Percentiles rank a stretch among this genome's conserved stretches.
Conservation (phyloP, 2,329 filamentous ascomycete species). For the Monilinia polystroma region DNA sequence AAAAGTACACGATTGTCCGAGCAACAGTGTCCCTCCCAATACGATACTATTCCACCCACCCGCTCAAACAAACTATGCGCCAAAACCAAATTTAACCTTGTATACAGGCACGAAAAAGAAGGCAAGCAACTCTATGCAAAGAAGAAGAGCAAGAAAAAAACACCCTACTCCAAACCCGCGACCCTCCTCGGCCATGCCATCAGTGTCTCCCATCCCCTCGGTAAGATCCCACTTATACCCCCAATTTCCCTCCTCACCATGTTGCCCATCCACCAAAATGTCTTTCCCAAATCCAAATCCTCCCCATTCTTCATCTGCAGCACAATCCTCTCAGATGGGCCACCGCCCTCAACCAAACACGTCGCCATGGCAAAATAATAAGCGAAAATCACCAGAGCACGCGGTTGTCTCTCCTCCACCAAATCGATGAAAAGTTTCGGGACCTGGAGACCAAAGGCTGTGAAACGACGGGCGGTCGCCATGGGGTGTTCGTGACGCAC, state of each 20-base stretch:
- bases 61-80: too few species aligned
- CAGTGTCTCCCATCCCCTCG: constrained; percentile 1
- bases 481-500: constrained; percentile 19
- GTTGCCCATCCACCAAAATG: constrained; percentile 21
- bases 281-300: constrained; percentile 8
- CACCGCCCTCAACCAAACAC: constrained; percentile 3
- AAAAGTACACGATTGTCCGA: too few species aligned
- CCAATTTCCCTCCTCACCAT: constrained; percentile 15
- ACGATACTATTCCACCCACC: too few species aligned
- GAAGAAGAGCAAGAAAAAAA: too few species aligned
- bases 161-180: neutral
- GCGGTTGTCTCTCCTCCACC: constrained; percentile 25
- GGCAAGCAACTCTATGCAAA: too few species aligned
- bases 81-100: too few species aligned
- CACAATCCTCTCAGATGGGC: neutral
- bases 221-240: constrained; percentile 13
- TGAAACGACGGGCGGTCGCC: constrained; percentile 23
- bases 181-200: constrained; percentile 18
- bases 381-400: constrained; percentile 32
- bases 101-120: too few species aligned
- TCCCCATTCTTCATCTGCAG: constrained; percentile 12
- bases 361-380: constrained; percentile 40
- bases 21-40: too few species aligned
- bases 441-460: constrained; percentile 26
- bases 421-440: constrained; percentile 28